Base-by-base conservation (phyloP, 495 filamentous ascomycete genomes). In the Hypoxylon fragiforme region DNA sequence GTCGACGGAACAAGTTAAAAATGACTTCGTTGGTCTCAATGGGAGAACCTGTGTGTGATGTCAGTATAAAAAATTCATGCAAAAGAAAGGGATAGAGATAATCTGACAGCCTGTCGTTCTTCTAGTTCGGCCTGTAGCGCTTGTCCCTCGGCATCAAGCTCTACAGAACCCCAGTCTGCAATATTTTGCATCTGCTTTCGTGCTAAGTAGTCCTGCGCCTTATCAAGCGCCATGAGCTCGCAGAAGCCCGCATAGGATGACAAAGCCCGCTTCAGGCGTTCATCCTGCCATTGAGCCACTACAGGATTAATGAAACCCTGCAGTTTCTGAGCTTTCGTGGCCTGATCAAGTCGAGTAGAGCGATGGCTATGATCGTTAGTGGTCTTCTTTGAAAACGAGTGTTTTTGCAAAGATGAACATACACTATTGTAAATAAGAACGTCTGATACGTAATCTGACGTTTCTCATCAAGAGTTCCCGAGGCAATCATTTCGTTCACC, bases 341-440 rank as follows among this genome's bases (percentile, higher is more conserved):
- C 77, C 3, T 77, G 72, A 54, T 96, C 88, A 13, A 97, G 76
- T 40, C 83, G 86, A 39, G 78, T 85, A 30, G 89, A 83, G 20
- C 94, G 91, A 72, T 97, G 94, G 44, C 84, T 87, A 53, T 1
- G 3, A 15, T 37, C 12, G 19, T 51, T 26, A 60, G 50, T 40
- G 44, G 39, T 50, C 16, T 19, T 12, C 20, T 22, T 18, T 11
- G 9, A 18, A 16, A 24, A 11, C n/a, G 20, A 19, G 7, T 7
- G 28, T 9, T 5, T 15, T 13, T 34, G n/a, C n/a, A n/a, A n/a
- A n/a, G n/a, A n/a, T 20, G 5, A 18, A 44, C 71, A 67, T 79
- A 88, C 88, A 92, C 85, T 57, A 99, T 96, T 9, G 94, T 95
- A 54, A 97, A 91, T 2, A 99, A 75, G 69, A 96, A 83, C 62